Percentiles rank a stretch among this genome's conserved stretches.
Evolutionary conservation across 2,329 filamentous ascomycete genomes (phyloP).

Genomic region (Macrophomina phaseolina): DNA sequence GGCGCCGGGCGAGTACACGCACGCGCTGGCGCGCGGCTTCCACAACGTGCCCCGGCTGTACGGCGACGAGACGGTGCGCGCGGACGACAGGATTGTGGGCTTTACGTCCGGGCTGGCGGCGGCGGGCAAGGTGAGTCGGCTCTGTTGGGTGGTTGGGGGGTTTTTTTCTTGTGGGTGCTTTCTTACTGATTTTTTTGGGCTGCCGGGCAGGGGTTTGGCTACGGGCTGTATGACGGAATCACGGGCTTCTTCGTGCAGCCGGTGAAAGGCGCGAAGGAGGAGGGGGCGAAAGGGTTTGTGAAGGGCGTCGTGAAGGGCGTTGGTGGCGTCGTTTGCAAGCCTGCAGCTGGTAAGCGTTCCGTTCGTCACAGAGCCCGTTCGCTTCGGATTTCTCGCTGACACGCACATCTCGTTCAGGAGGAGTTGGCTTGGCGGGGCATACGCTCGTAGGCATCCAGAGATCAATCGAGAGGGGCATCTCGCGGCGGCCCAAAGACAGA

Average conservation of each 20-base stretch:
- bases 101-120: conserved; percentile 76
- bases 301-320: conserved; percentile 38
- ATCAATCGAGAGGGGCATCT: background rate
- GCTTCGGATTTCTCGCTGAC: background rate
- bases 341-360: conserved; percentile 17
- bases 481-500: background rate
- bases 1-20: conserved; percentile 81
- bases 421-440: background rate
- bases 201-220: conserved; percentile 31
- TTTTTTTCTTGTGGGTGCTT: background rate
- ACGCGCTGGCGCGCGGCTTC: conserved; percentile 83
- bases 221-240: conserved; percentile 35
- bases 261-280: conserved; percentile 32
- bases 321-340: conserved; percentile 35
- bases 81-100: conserved; percentile 78
- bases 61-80: conserved; percentile 75
- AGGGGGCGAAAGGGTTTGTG: conserved; percentile 34
- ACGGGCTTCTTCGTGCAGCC: conserved; percentile 35
- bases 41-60: conserved; percentile 87
- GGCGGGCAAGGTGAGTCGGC: conserved; percentile 65
- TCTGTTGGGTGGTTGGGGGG: background rate
- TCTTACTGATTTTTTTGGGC: background rate
- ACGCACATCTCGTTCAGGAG: background rate
- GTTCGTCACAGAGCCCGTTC: background rate
- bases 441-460: conserved; percentile 8